Evolutionary conservation across 83 land plant species (phyloP).

Genomic region (Diphasiastrum complanatum): DNA sequence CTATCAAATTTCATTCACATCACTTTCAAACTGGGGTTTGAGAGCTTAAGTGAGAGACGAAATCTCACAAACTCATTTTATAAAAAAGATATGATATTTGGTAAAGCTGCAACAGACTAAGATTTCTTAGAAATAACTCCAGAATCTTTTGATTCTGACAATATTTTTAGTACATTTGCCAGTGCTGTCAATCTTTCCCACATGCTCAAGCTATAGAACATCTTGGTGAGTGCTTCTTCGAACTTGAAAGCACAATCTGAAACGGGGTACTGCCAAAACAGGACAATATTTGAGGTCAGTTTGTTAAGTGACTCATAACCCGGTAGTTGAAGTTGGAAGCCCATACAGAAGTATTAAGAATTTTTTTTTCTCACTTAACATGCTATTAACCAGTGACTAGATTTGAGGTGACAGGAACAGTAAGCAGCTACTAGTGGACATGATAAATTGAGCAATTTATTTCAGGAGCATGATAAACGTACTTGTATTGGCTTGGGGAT

Average conservation of each 20-base stretch:
- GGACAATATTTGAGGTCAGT: neutral
- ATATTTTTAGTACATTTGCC: constrained; percentile 50
- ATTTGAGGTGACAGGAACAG: neutral
- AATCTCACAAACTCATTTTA: too few relatives aligned
- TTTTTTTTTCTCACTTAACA: neutral
- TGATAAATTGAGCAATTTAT: neutral
- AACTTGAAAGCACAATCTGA: constrained; percentile 75
- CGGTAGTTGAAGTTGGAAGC: neutral
- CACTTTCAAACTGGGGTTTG: too few relatives aligned
- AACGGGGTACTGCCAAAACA: constrained; percentile 61
- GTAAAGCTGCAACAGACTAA: too few relatives aligned
- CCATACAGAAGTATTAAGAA: neutral
- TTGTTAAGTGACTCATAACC: neutral
- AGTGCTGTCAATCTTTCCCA: constrained; percentile 62
- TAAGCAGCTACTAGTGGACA: neutral
- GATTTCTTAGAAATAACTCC: too few relatives aligned
- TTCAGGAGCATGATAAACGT: neutral
- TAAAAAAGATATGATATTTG: too few relatives aligned
- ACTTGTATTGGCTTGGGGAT: constrained; percentile 89
- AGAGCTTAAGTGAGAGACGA: too few relatives aligned
- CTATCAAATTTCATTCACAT: too few relatives aligned
- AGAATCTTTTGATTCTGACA: too few relatives aligned
- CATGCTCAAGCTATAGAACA: constrained; percentile 57
- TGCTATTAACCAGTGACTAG: neutral
- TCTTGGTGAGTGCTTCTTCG: constrained; percentile 64